phyloP scores from a whole-genome alignment of 1,284 basidiomycete species.

The Cutaneotrichosporon dermatis region DNA sequence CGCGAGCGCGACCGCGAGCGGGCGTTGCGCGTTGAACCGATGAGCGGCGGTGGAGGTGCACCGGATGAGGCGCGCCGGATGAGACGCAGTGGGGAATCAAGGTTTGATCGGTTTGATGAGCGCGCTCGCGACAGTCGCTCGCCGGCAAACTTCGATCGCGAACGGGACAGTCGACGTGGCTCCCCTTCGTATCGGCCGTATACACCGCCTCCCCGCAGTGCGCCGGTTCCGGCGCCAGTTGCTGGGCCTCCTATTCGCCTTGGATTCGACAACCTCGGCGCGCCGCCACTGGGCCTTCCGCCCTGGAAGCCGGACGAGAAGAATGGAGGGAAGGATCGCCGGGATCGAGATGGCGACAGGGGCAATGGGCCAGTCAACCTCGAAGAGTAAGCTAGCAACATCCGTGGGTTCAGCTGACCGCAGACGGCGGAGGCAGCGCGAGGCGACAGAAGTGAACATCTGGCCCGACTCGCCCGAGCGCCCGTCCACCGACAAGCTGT shows the following conservation, averaged over 20 bases:
- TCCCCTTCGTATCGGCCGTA: no score
- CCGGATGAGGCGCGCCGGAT: no score
- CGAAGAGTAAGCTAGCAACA: slow-evolving; percentile 7
- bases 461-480: slow-evolving; percentile 82
- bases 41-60: not conserved
- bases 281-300: slow-evolving; percentile 4
- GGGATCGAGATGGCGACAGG: not conserved
- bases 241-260: slow-evolving; percentile 3
- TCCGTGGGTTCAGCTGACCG: slow-evolving; percentile 1
- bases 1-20: not conserved
- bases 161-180: no score
- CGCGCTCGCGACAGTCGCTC: no score
- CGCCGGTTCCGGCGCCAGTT: not conserved
- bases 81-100: no score
- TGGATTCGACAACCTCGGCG: slow-evolving; percentile 1
- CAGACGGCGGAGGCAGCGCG: slow-evolving; percentile 72
- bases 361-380: slow-evolving; percentile 1
- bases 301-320: not conserved
- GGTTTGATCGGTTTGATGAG: no score
- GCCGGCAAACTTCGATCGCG: no score
- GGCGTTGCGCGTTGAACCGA: not conserved
- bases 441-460: slow-evolving; percentile 60
- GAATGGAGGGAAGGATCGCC: not conserved
- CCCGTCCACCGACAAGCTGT: slow-evolving; percentile 23
- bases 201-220: not conserved